Base-by-base conservation (phyloP, 2,329 filamentous ascomycete species). In the Atkinsonella texensis region DNA sequence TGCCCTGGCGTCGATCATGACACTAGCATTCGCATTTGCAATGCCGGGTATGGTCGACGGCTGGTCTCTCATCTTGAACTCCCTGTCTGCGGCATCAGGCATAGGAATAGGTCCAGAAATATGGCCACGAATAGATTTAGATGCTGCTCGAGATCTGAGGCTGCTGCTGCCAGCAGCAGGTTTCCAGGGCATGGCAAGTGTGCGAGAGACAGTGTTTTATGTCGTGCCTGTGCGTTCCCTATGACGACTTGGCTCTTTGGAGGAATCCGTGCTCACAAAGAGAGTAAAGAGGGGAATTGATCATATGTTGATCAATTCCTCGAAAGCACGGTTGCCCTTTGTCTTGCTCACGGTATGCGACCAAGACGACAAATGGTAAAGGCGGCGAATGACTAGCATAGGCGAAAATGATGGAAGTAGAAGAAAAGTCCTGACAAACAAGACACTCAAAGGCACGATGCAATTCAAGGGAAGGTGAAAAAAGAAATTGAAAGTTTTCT, bases 51-150 rank as follows among this genome's bases (percentile, higher is more conserved):
- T 65, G 31, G 61, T 65, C 20, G 63, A 57, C 12, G 68, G 66
- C 11, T 71, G 70, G 32, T 70, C 70, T 48, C 73, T 68, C 46
- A 76, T 74, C 11, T 76, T 72, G 57, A 80, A 77, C 53, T 80
- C 77, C 54, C 80, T 75, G 53, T 78, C 75, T 41, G 69, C 56
- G 8, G 68, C 60, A 52, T 64, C 67, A 17, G 68, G 63, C 20
- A 83, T 75, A 1, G 79, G 79, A 46, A 83, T 83, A 13, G 81
- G 81, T 7, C 71, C 73, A 32, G 79, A 83, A 55, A 83, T 83
- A 57, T 74, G 77, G 54, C 79, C 79, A 40, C 80, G 75, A 54
- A 83, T 75, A 35, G 74, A 74, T 57, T 70, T 68, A 56, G 69
- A 67, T 56, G 68, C 54, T 46, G 56, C 55, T 40, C 57, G 54